Evolutionary conservation across 176 grass and related monocot genomes (phyloP).

Genomic region (Miscanthus lutarioriparius): DNA sequence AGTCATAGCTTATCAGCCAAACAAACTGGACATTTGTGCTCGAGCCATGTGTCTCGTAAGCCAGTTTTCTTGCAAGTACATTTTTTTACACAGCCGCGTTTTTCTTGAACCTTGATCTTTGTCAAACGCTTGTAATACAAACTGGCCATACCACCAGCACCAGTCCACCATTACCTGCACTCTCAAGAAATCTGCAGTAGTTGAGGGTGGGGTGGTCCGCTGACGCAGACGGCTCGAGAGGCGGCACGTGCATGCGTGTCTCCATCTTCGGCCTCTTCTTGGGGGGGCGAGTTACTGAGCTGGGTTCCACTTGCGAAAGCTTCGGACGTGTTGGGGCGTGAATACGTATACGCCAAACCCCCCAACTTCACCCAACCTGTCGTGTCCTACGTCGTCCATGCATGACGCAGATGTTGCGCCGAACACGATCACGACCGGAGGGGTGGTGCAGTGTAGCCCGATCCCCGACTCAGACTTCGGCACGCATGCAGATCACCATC

Average conservation of each 20-base stretch:
- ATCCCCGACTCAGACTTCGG: background rate
- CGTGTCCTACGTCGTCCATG: background rate
- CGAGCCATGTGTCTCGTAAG: too few relatives aligned
- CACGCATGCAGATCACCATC: background rate
- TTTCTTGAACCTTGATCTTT: background rate
- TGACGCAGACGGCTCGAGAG: background rate
- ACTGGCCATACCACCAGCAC: too few relatives aligned
- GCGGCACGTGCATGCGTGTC: background rate
- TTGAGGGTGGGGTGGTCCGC: background rate
- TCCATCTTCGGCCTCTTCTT: background rate
- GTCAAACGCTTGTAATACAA: background rate
- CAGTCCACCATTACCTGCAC: background rate
- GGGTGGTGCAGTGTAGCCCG: too few relatives aligned
- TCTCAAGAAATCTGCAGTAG: background rate
- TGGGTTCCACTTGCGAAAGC: too few relatives aligned
- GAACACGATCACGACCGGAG: background rate
- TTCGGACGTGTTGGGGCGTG: too few relatives aligned
- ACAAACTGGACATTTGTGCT: conserved; percentile 12
- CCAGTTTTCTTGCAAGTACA: background rate
- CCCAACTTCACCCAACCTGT: too few relatives aligned
- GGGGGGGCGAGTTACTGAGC: background rate
- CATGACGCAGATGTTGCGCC: background rate
- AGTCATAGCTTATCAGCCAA: too few relatives aligned
- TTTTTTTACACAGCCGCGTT: background rate
- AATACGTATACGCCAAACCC: too few relatives aligned